Evolutionary conservation across 345 rosid species (phyloP).

Genomic region (Acer campestre): DNA sequence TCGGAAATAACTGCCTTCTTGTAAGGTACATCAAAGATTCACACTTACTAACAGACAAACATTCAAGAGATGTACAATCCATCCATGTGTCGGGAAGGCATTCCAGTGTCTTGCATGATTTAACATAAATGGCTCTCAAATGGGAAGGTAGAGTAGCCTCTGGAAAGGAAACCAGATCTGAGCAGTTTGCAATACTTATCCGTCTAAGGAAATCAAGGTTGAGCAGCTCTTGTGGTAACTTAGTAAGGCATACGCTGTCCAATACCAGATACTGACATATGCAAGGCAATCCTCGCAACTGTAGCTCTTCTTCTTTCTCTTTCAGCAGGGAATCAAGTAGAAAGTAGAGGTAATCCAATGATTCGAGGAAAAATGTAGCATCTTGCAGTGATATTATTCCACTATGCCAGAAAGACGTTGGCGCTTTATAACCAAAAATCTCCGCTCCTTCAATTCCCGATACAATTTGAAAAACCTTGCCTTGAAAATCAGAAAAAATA

Average conservation of each 20-base stretch:
- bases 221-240: too few relatives aligned
- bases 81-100: neutral
- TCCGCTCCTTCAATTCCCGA: too few relatives aligned
- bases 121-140: neutral
- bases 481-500: neutral
- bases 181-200: constrained; percentile 2
- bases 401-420: neutral
- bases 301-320: constrained; percentile 7
- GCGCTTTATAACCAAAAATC: neutral
- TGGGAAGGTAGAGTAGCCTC: constrained; percentile 8
- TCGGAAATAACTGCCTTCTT: neutral
- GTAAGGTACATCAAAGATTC: neutral
- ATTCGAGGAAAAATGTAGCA: too few relatives aligned
- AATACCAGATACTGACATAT: constrained; percentile 1
- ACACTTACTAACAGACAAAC: neutral
- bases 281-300: neutral
- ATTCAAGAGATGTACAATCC: neutral
- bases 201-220: constrained; percentile 1
- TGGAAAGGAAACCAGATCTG: constrained; percentile 6
- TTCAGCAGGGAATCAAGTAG: neutral
- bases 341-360: too few relatives aligned
- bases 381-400: neutral
- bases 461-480: neutral
- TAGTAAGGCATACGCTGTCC: neutral
- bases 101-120: neutral